Base-by-base conservation (phyloP, 2,329 filamentous ascomycete species). In the Lasiodiplodia sp. region DNA sequence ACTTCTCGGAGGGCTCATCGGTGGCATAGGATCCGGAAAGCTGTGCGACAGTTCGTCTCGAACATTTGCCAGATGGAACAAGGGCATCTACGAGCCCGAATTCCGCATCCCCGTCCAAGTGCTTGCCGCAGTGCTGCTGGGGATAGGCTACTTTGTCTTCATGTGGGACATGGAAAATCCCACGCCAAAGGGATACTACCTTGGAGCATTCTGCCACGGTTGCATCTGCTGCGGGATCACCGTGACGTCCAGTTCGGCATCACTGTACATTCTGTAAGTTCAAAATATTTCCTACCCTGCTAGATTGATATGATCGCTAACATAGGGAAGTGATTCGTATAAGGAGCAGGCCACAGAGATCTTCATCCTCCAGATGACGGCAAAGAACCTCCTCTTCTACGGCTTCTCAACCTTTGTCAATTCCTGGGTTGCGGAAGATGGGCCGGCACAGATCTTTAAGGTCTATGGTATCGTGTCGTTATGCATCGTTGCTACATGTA, bases 291-390 rank as follows among this genome's bases (percentile, higher is more conserved):
- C 8, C 7, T 34, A 10, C 31, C 31, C 7, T 34, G 31, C 31
- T 34, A 34, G 31, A 7, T 31, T 6, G 31, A 31, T 31, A 31
- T 6, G 7, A 6, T 7, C 1, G 31, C 40, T 62, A 23, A 62
- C 31, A n/a, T 47, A 6, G 7, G n/a, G 12, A 51, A 78, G 76
- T 6, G 77, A 78, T 56, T 73, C 75, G 0, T 78, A 78, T 64
- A 74, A 73, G 12, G 69, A 66, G 2, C 72, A 77, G 51, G 70
- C 73, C 1, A 78, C 76, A 4, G 72, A 77, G 57, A 73, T 78
- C 16, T 78, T 78, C 69, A 75, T 78, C 56, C 70, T 78, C 11
- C 76, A 78, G 55, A 78, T 78, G 77, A 78, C 78, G 75, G 70
- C 77, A 1, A 78, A 78, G 68, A 78, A 78, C 53, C 77, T 78